phyloP scores from a whole-genome alignment of 257 asterid species.

The Misopates orontium region DNA sequence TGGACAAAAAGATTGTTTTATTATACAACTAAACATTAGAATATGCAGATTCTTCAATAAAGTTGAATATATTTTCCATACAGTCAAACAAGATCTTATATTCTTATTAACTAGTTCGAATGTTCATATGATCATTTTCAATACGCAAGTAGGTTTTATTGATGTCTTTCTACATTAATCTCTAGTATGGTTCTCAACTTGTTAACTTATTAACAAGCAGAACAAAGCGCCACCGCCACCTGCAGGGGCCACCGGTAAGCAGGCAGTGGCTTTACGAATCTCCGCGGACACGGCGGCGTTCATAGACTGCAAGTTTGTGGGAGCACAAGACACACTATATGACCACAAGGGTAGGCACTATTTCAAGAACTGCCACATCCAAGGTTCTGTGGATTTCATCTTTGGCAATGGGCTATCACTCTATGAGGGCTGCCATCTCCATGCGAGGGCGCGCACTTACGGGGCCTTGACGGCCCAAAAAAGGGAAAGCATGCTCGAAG shows the following conservation, averaged over 20 bases:
- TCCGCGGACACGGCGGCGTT: conserved; percentile 84
- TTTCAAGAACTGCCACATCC: conserved; percentile 74
- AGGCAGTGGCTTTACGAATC: conserved; percentile 93
- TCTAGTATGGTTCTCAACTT: background rate
- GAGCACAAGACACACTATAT: conserved; percentile 84
- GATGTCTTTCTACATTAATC: background rate
- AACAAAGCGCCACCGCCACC: conserved; percentile 67
- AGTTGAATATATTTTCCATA: no score
- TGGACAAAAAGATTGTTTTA: no score
- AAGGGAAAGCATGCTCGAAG: conserved; percentile 80
- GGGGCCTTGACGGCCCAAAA: conserved; percentile 95
- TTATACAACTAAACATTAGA: no score
- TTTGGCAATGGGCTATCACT: conserved; percentile 74
- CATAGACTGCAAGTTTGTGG: conserved; percentile 74
- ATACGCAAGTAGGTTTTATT: background rate
- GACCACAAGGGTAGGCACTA: conserved; percentile 90
- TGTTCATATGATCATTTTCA: no score
- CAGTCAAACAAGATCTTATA: no score
- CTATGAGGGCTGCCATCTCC: conserved; percentile 71
- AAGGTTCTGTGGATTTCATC: conserved; percentile 90
- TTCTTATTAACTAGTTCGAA: no score
- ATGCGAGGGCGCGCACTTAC: conserved; percentile 55
- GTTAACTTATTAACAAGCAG: conserved; percentile 35
- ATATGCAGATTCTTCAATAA: no score
- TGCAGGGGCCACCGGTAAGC: conserved; percentile 77